phyloP scores from a whole-genome alignment of 1,139 yeast genomes.

The Candida mesenterica region DNA sequence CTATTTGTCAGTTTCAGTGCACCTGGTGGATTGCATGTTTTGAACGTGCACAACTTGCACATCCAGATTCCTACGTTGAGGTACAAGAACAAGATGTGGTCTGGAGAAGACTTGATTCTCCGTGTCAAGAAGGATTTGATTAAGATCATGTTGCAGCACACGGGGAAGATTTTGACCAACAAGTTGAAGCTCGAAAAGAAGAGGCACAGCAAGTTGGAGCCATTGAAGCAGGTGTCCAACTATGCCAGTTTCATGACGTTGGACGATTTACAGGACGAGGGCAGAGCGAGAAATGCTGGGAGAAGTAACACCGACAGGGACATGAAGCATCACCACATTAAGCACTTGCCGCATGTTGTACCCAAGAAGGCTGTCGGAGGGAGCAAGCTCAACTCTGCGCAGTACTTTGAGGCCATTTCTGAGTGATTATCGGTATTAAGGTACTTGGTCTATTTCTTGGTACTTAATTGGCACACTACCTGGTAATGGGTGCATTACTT shows the following conservation, averaged over 20 bases:
- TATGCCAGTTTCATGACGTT: conserved; percentile 40
- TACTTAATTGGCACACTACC: no score
- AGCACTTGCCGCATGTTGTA: neutral
- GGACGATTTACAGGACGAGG: conserved; percentile 37
- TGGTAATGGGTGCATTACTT: no score
- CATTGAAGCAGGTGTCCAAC: conserved; percentile 45
- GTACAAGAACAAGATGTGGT: conserved; percentile 72
- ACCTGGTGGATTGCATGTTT: conserved; percentile 58
- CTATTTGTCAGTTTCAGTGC: conserved; percentile 77
- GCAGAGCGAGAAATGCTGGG: conserved; percentile 24
- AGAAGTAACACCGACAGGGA: conserved; percentile 11
- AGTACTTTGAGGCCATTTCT: conserved; percentile 4
- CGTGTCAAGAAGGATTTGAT: conserved; percentile 67
- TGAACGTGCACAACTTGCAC: conserved; percentile 70
- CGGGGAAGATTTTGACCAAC: conserved; percentile 79
- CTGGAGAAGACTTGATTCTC: conserved; percentile 67
- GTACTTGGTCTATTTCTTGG: no score
- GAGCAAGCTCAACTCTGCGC: neutral
- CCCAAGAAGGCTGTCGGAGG: neutral
- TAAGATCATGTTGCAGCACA: conserved; percentile 64
- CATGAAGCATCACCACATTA: conserved; percentile 7
- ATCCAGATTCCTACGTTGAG: conserved; percentile 64
- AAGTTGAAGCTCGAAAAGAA: conserved; percentile 52
- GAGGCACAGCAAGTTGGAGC: conserved; percentile 31
- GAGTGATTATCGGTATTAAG: neutral